Percentiles rank a stretch among this genome's conserved stretches.
These are phyloP conservation scores for Microstroma glucosiphilum DNA, from an alignment of 1,284 basidiomycete species.

Conservation along the genomic window DNA sequence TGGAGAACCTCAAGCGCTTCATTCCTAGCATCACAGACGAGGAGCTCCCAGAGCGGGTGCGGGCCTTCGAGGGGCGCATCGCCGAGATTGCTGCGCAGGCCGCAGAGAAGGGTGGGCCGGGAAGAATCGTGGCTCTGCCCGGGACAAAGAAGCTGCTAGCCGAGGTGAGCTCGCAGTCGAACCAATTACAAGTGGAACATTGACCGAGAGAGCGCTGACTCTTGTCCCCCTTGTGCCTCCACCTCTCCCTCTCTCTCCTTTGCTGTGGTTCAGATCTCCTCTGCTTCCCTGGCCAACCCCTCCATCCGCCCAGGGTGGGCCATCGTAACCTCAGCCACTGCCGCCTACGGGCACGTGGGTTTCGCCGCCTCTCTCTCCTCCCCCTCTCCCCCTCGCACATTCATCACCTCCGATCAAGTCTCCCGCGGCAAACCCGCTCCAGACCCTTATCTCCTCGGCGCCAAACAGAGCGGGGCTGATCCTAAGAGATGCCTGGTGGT, in stretches of 20 bases:
- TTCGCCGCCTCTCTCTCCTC: constrained; percentile 33
- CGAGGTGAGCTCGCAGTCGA: constrained; percentile 22
- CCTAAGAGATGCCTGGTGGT: constrained; percentile 42
- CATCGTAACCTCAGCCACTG: constrained; percentile 49
- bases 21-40: constrained; percentile 34
- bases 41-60: constrained; percentile 32
- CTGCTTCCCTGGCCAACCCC: constrained; percentile 10
- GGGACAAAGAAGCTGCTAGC: constrained; percentile 38
- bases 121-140: constrained; percentile 45
- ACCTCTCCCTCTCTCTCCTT: background rate
- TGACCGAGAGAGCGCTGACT: background rate
- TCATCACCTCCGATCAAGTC: constrained; percentile 44
- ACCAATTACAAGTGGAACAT: background rate
- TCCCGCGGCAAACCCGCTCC: constrained; percentile 46
- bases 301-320: constrained; percentile 41
- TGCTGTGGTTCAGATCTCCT: constrained; percentile 11
- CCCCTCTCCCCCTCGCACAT: constrained; percentile 26
- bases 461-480: constrained; percentile 26
- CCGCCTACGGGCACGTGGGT: constrained; percentile 43
- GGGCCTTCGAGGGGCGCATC: constrained; percentile 43
- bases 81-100: constrained; percentile 37
- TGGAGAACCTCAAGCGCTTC: constrained; percentile 45
- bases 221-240: background rate
- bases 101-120: constrained; percentile 12
- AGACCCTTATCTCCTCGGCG: constrained; percentile 45